These are phyloP conservation scores for Coprinellus micaceus DNA, from an alignment of 768 basidiomycete species.

Conservation along the genomic window DNA sequence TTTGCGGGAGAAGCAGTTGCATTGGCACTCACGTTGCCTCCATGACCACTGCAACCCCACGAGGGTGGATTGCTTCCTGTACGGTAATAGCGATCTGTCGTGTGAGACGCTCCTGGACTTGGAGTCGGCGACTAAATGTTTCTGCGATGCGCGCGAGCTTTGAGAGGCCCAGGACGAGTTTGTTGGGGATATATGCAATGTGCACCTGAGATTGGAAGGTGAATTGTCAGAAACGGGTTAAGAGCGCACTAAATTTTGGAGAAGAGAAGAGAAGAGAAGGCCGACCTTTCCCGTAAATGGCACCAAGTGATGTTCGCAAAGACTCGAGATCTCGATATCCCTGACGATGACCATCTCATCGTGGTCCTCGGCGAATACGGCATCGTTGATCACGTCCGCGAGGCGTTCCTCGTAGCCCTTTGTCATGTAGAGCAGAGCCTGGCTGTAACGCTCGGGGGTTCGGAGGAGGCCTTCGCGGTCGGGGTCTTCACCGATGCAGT, in stretches of 20 bases:
- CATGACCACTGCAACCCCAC: conserved; percentile 99
- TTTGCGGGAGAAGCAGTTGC: conserved; percentile 40
- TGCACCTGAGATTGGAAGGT: conserved; percentile 60
- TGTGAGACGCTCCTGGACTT: conserved; percentile 96
- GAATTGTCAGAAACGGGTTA: conserved; percentile 14
- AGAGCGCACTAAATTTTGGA: conserved; percentile 11
- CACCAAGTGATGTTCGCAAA: conserved; percentile 98
- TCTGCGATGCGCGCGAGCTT: conserved; percentile 97
- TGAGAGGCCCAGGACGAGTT: conserved; percentile 89
- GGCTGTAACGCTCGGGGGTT: conserved; percentile 94
- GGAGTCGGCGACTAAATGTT: conserved; percentile 91
- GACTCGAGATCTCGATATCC: conserved; percentile 94
- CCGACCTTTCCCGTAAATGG: conserved; percentile 96
- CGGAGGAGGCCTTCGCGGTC: conserved; percentile 87
- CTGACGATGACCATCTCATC: conserved; percentile 99
- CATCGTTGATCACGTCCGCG: conserved; percentile 97
- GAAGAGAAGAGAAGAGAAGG: conserved; percentile 11
- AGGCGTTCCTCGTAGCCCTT: conserved; percentile 96
- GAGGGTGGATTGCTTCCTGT: conserved; percentile 95
- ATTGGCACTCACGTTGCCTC: conserved; percentile 89
- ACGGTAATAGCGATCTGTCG: conserved; percentile 98
- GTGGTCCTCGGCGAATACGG: conserved; percentile 97
- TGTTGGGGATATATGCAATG: conserved; percentile 96
- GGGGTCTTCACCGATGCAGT: conserved; percentile 98
- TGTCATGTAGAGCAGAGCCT: conserved; percentile 99